Evolutionary conservation across 164 flowering plant genomes (phyloP), one percentile per base, ranked within the genome.

Genomic region (Umbilicus rupestris): DNA sequence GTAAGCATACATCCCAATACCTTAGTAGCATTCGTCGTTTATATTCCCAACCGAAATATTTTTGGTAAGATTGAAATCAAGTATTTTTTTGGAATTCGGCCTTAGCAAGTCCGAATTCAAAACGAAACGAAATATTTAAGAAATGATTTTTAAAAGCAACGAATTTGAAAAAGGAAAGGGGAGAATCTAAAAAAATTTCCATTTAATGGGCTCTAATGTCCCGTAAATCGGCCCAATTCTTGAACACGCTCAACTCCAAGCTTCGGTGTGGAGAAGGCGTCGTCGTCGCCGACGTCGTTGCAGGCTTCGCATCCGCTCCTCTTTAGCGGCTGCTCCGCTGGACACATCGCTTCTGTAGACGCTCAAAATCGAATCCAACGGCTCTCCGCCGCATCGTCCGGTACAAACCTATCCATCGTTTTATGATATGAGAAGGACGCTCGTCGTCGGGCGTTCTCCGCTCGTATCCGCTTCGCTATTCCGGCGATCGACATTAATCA

Each of bases 281-380:
- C 55, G 55, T 49, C 55, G 55, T 49, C 26, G 55, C 24, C 55
- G 55, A 49, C 55, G 55, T 49, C 55, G 55, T 49, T 49, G 55
- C 8, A 49, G 28, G 26, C 55, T 49, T 49, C 26, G 6, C 55
- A 49, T 5, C 55, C 55, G 55, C 55, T 41, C 20, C 26, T 22
- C 55, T 49, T 22, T 28, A 49, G 24, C 55, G 55, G 55, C 28
- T 49, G 55, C 28, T 49, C 55, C 55, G 55, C 55, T 49, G 5
- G 16, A 49, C 20, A 49, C 55, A 11, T 28, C 55, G 55, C 28
- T 1, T 49, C 55, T 7, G 9, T 1, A 49, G 7, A 5, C 55
- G 28, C 50, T 17, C 50, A 46, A n/a, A n/a, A n/a, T n/a, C n/a
- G 44, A 35, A 35, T 41, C 44, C 44, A 1, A 41, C 44, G 6